Evolutionary conservation across 176 grass and related monocot species (phyloP), one percentile per base, ranked within the genome.

Genomic region (Zizania latifolia): DNA sequence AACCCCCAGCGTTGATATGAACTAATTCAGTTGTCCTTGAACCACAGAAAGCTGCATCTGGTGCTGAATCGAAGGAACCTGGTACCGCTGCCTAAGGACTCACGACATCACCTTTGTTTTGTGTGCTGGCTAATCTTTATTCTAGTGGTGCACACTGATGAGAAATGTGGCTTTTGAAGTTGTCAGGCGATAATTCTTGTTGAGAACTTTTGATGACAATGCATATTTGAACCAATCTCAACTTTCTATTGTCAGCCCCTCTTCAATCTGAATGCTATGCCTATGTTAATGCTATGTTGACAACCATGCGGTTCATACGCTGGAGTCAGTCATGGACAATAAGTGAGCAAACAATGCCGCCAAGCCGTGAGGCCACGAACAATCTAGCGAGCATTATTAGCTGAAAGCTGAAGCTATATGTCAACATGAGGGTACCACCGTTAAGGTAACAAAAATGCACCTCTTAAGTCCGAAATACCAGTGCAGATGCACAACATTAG

Each of bases 41-140:
- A 69, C 29, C 0, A 13, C 77, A 86, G 84, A 62, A 75, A 39
- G 54, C 34, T 27, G 65, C 13, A 58, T 14, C 37, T 27, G 40
- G 53, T 17, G 54, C 31, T 11, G 43, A 53, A 8, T 11, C 9
- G 53, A 32, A 82, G 58, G 28, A 67, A 22, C 22, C 21, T 30
- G 59, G 41, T 23, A 5, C 0, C 41, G 62, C 55, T 40, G 56
- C 74, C 26, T 8, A 71, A 65, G 78, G 30, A n/a, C 41, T 2
- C 19, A 1, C 27, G 17, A 21, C 21, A n/a, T 35, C 62, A 53
- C 12, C 45, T 51, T 19, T 6, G 60, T 59, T 67, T 64, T 66
- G 9, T 59, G 30, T 59, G 30, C 50, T 64, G 68, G 38, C 39
- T 56, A 32, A 62, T 60, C 6, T 8, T 75, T 46, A 70, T 28